Conservation (phyloP, 208 protist species). For the Phytomonas sp. region DNA sequence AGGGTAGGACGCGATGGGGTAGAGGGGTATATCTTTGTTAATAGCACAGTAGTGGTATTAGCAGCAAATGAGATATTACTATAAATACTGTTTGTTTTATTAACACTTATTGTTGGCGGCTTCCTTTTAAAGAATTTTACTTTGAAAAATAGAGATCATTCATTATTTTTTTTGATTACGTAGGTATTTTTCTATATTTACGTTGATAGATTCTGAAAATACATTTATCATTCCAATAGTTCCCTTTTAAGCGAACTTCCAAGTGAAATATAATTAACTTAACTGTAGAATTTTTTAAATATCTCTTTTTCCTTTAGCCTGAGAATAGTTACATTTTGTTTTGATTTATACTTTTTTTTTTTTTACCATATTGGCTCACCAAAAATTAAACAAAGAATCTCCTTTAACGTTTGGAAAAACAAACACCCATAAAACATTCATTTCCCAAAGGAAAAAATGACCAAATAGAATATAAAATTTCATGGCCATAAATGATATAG, state of each 20-base stretch:
- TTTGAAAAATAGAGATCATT: background rate
- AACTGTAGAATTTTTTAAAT: slow-evolving; percentile 17
- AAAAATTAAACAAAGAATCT: background rate
- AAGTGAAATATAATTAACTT: background rate
- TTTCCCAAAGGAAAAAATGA: background rate
- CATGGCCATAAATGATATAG: background rate
- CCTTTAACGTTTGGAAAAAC: background rate
- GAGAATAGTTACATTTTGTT: background rate
- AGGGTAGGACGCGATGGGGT: background rate
- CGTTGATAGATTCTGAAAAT: background rate
- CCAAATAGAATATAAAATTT: background rate
- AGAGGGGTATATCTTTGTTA: background rate
- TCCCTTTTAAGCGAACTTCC: background rate
- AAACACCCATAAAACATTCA: background rate
- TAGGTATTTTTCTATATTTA: background rate
- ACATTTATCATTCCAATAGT: slow-evolving; percentile 16
- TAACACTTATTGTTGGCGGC: background rate
- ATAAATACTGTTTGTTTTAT: background rate
- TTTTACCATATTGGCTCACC: background rate
- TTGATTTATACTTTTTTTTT: background rate
- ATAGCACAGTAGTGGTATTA: background rate
- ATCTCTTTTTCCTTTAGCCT: slow-evolving; percentile 9
- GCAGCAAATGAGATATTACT: background rate
- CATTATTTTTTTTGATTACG: slow-evolving; percentile 9
- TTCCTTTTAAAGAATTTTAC: background rate